Evolutionary conservation across 2,329 filamentous ascomycete genomes (phyloP).

Genomic region (Trichoderma pleuroti): DNA sequence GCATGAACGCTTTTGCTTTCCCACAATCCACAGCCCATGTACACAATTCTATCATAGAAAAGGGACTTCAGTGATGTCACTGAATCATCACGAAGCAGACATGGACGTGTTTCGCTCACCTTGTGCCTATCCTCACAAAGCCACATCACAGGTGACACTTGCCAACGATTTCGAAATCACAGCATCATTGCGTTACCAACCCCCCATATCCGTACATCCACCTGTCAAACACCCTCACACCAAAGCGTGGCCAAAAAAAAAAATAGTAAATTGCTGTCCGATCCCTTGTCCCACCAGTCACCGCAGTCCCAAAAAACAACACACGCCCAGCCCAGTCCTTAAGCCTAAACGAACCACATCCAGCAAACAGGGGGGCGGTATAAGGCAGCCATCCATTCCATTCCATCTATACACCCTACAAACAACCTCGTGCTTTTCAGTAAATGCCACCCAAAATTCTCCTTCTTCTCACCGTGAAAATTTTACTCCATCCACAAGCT

Average conservation of each 20-base stretch:
- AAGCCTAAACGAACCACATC: slow-evolving; percentile 11
- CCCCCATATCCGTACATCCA: background rate
- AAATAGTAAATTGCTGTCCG: background rate
- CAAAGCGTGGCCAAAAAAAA: background rate
- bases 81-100: no score
- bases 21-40: no score
- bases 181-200: background rate
- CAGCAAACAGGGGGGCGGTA: background rate
- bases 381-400: background rate
- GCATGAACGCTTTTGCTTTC: no score
- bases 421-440: background rate
- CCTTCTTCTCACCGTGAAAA: background rate
- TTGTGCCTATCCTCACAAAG: background rate
- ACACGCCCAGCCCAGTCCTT: background rate
- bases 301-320: background rate
- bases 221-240: background rate
- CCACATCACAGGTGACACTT: background rate
- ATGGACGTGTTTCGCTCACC: background rate
- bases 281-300: background rate
- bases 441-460: background rate
- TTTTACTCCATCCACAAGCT: background rate
- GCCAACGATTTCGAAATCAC: background rate
- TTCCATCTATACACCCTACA: background rate
- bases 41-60: no score
- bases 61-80: no score